Conservation (phyloP, 768 basidiomycete species). For the Tylopilus intermedius region DNA sequence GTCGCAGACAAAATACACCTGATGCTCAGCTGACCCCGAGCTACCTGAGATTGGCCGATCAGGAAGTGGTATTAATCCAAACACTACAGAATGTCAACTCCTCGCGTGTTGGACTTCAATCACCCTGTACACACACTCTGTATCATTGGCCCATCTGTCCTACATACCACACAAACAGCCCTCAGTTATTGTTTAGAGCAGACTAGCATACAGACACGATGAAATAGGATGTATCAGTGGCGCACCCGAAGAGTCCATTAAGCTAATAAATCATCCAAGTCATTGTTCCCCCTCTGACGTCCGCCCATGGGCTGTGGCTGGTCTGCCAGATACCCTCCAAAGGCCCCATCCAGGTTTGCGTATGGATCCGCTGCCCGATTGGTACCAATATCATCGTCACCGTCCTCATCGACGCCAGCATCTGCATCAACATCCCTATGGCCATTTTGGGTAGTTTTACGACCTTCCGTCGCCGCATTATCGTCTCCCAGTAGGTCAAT, state of each 20-base stretch:
- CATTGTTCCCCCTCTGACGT: constrained; percentile 37
- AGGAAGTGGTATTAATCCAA: neutral
- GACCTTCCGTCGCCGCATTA: constrained; percentile 2
- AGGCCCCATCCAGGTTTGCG: constrained; percentile 73
- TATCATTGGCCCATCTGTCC: neutral
- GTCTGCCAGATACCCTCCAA: constrained; percentile 69
- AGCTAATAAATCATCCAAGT: constrained; percentile 68
- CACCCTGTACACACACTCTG: neutral
- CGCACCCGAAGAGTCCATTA: constrained; percentile 19
- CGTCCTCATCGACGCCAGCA: constrained; percentile 31
- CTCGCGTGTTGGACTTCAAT: neutral
- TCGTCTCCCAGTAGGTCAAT: constrained; percentile 20
- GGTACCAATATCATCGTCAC: constrained; percentile 38
- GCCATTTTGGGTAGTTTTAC: constrained; percentile 8
- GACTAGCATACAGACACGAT: constrained; percentile 2
- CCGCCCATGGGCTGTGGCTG: constrained; percentile 59
- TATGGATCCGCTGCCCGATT: constrained; percentile 61
- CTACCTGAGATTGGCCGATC: neutral
- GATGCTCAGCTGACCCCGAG: constrained; percentile 24
- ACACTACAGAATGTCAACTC: neutral
- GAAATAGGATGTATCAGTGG: neutral
- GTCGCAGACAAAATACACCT: constrained; percentile 30
- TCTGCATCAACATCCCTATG: constrained; percentile 23
- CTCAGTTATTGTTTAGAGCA: neutral
- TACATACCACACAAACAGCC: constrained; percentile 11